phyloP scores from a whole-genome alignment of 2,329 filamentous ascomycete species.

The Cladosporium oxysporum region DNA sequence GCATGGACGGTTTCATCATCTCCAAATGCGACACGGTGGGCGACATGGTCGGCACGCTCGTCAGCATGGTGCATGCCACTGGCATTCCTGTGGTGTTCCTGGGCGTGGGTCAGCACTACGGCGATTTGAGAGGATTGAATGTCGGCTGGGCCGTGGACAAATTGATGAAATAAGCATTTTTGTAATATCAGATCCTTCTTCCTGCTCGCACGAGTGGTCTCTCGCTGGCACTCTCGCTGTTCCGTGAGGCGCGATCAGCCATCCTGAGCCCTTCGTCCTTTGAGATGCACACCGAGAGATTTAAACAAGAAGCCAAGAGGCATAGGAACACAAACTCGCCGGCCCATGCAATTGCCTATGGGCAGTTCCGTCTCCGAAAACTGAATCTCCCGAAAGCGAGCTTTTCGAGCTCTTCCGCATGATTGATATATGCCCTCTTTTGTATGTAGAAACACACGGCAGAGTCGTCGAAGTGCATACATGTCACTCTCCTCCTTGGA shows the following conservation, averaged over 20 bases:
- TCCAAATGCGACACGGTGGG: conserved; percentile 98
- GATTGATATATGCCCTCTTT: background rate
- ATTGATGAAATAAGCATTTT: conserved; percentile 53
- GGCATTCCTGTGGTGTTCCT: conserved; percentile 92
- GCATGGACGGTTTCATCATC: conserved; percentile 95
- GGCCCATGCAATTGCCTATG: no score
- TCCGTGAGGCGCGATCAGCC: background rate
- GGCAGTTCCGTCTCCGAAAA: background rate
- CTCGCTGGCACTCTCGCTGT: background rate
- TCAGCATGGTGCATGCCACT: conserved; percentile 96
- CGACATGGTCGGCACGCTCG: conserved; percentile 96
- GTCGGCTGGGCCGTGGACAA: conserved; percentile 64
- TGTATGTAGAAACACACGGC: background rate
- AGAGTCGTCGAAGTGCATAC: no score
- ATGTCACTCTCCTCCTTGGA: no score
- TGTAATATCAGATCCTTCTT: background rate
- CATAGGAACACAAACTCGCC: no score
- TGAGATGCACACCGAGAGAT: no score
- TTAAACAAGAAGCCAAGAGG: no score
- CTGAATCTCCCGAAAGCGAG: background rate
- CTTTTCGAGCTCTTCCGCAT: background rate
- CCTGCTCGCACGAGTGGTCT: background rate
- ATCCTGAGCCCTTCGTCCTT: background rate
- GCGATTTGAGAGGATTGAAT: conserved; percentile 63
- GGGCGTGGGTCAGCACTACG: conserved; percentile 70